phyloP scores from a whole-genome alignment of 352 stramenopile species.

The Elongisporangium senticosum region DNA sequence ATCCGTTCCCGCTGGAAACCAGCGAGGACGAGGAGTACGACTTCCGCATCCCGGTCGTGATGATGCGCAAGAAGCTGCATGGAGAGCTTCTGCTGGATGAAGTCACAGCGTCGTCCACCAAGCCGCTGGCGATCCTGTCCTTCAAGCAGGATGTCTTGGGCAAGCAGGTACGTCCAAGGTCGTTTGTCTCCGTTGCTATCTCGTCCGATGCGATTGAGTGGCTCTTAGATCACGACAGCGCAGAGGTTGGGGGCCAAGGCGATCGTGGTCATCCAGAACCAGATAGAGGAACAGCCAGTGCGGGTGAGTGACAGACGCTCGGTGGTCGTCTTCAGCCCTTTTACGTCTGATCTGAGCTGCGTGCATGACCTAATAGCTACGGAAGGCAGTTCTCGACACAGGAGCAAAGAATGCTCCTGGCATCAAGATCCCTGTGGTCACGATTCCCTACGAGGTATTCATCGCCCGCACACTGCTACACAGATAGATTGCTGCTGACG shows the following conservation, averaged over 20 bases:
- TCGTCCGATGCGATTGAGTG: not conserved
- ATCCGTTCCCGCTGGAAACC: conserved; percentile 53
- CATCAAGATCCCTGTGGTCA: conserved; percentile 64
- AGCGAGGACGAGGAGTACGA: conserved; percentile 45
- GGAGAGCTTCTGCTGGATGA: conserved; percentile 53
- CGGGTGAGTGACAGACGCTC: conserved; percentile 18
- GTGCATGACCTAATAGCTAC: conserved; percentile 25
- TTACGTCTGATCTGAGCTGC: not conserved
- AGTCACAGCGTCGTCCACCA: conserved; percentile 16
- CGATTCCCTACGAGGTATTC: conserved; percentile 45
- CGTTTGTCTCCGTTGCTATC: not conserved
- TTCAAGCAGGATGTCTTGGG: conserved; percentile 62
- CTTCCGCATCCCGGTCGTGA: conserved; percentile 58
- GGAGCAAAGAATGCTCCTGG: conserved; percentile 29
- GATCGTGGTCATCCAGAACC: conserved; percentile 56
- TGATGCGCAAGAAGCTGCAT: conserved; percentile 52
- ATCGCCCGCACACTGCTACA: not conserved
- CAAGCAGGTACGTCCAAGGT: conserved; percentile 38
- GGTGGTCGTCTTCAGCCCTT: not conserved
- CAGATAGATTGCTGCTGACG: not conserved
- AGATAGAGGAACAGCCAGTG: conserved; percentile 35
- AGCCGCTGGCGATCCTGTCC: conserved; percentile 40
- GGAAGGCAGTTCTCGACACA: conserved; percentile 33
- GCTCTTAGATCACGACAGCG: conserved; percentile 39
- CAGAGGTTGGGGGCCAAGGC: conserved; percentile 64